Percentiles rank a stretch among this genome's conserved stretches.
Evolutionary conservation across 306 rosid species (phyloP).

Genomic region (Quercus aquifolioides): DNA sequence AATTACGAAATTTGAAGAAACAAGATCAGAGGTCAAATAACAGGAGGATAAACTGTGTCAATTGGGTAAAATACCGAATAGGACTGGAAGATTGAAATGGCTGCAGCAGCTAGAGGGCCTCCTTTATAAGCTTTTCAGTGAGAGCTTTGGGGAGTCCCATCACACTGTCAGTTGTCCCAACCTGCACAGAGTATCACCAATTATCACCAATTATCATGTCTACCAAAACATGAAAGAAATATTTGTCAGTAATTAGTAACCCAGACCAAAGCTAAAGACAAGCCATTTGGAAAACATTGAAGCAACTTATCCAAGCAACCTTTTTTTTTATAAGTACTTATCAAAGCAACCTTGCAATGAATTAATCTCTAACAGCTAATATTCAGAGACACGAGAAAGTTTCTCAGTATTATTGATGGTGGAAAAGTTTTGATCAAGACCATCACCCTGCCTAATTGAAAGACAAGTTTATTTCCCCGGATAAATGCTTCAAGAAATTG

Average conservation of each 20-base stretch:
- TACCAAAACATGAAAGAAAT: background rate
- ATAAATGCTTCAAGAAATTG: background rate
- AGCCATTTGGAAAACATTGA: background rate
- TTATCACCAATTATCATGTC: background rate
- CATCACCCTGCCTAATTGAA: background rate
- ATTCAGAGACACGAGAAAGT: background rate
- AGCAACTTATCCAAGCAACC: background rate
- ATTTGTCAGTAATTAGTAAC: background rate
- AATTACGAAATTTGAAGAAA: conserved; percentile 6
- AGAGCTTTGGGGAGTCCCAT: conserved; percentile 91
- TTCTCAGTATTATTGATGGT: background rate
- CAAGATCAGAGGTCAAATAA: conserved; percentile 5
- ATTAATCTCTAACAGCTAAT: background rate
- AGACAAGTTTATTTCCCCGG: background rate
- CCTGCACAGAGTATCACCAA: conserved; percentile 49
- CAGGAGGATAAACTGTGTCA: background rate
- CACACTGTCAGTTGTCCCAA: conserved; percentile 91
- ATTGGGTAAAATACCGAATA: conserved; percentile 19
- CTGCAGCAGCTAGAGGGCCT: conserved; percentile 43
- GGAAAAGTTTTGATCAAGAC: background rate
- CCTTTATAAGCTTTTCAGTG: conserved; percentile 71
- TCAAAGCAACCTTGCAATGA: too few relatives aligned
- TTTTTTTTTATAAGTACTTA: too few relatives aligned
- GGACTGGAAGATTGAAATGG: conserved; percentile 1
- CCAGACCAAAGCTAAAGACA: background rate